Conservation (phyloP, 1,139 yeast genomes). For the Magnusiomyces magnusii region DNA sequence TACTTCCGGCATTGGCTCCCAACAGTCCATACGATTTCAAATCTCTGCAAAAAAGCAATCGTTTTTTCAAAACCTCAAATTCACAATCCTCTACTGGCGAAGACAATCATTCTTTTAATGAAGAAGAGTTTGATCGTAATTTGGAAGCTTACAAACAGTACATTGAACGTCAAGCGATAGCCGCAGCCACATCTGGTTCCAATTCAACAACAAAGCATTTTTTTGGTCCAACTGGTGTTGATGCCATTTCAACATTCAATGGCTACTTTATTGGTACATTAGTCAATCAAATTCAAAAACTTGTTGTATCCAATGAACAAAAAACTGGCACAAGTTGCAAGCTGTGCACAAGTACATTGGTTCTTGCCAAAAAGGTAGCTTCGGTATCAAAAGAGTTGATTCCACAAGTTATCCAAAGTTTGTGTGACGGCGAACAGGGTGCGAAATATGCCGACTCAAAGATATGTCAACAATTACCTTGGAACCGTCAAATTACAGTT, state of each 20-base stretch:
- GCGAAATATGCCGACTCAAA: background rate
- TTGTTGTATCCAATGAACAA: background rate
- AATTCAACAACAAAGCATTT: background rate
- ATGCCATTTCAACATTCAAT: background rate
- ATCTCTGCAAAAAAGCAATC: background rate
- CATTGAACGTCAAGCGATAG: background rate
- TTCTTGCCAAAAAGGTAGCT: background rate
- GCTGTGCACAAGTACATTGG: background rate
- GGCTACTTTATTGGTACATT: background rate
- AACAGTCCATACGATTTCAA: background rate
- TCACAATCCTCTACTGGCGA: background rate
- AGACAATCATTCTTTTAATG: background rate
- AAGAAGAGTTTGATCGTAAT: background rate
- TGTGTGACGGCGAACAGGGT: background rate
- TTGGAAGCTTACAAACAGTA: background rate
- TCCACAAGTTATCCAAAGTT: constrained; percentile 4
- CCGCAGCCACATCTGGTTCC: background rate
- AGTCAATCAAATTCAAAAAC: background rate
- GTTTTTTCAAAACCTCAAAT: background rate
- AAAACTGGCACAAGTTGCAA: background rate
- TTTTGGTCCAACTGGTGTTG: background rate
- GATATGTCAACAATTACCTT: constrained; percentile 5
- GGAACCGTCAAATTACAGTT: constrained; percentile 6
- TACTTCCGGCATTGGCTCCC: background rate
- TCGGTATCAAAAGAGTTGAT: constrained; percentile 1